Percentiles rank a stretch among this genome's conserved stretches.
Evolutionary conservation across 768 basidiomycete species (phyloP).

Genomic region (Boletus speciosus): DNA sequence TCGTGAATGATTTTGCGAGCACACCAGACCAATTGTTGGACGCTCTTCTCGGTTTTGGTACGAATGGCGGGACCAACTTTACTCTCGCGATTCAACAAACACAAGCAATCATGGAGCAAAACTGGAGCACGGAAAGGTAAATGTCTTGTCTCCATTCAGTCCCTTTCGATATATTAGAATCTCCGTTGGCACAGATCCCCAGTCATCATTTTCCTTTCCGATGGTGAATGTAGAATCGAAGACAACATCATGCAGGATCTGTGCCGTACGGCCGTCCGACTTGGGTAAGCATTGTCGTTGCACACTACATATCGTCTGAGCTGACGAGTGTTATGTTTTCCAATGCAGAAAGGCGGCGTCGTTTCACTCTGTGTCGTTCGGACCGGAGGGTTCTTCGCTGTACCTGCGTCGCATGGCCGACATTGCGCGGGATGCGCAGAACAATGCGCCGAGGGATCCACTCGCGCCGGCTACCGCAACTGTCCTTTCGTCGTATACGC

Average conservation of each 20-base stretch:
- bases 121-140: slow-evolving; percentile 53
- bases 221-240: slow-evolving; percentile 43
- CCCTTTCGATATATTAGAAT: neutral
- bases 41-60: slow-evolving; percentile 30
- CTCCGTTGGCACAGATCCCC: slow-evolving; percentile 9
- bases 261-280: slow-evolving; percentile 39
- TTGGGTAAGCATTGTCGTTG: slow-evolving; percentile 36
- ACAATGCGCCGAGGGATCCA: slow-evolving; percentile 39
- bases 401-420: slow-evolving; percentile 48
- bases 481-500: slow-evolving; percentile 45
- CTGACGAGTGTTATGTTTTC: neutral
- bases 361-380: slow-evolving; percentile 60
- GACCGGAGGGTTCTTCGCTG: slow-evolving; percentile 24
- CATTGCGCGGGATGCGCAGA: slow-evolving; percentile 49
- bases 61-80: slow-evolving; percentile 43
- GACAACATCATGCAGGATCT: slow-evolving; percentile 40
- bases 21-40: slow-evolving; percentile 44
- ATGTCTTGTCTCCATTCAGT: neutral
- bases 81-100: slow-evolving; percentile 36
- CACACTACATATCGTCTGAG: neutral
- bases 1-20: slow-evolving; percentile 47
- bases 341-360: slow-evolving; percentile 47
- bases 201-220: slow-evolving; percentile 41
- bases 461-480: slow-evolving; percentile 30
- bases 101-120: slow-evolving; percentile 37